Base-by-base conservation (phyloP, 371 early-diverging fungal species). In the Syncephalastrum racemosum region DNA sequence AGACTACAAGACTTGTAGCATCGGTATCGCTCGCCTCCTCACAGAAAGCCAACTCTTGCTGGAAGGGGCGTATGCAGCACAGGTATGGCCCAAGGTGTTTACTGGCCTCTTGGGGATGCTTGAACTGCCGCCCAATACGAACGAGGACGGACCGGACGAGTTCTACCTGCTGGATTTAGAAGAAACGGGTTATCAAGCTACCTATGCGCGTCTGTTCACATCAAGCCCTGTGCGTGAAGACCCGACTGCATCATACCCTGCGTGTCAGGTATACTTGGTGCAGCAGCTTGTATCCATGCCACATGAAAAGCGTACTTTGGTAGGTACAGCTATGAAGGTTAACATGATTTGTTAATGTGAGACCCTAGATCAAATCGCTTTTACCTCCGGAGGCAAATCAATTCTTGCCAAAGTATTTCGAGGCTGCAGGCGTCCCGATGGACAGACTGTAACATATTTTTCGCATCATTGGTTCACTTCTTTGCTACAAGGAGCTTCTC, bases 141-240 rank as follows among this genome's bases (percentile, higher is more conserved):
- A 80, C 4, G 80, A 66, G 2, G 85, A 85, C 4, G 82, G 80
- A 10, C 86, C 85, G 31, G 91, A 90, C 62, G 86, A 86, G 31
- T 73, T 89, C 43, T 83, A 86, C 54, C 79, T 84, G 27, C 68
- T 87, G 2, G 91, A 91, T 70, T 69, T 90, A 20, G 90, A 89
- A 54, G 75, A 73, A 36, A 85, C 83, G 39, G 92, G 92, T 1
- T 93, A 91, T 66, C 92, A 92, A 62, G 87, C 88, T 10, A 74
- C 87, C 46, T 92, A 85, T 68, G 76, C 88, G 10, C 82, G 80
- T 43, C 68, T 90, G 41, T 72, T 86, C 12, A 86, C 90, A 0
- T 67, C 80, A 14, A 58, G 72, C n/a, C 80, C 70, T 15, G 45
- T 67, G 10, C 68, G 68, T 45, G 61, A 70, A 1, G 79, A 86